These are phyloP conservation scores for Pterulicium gracile DNA, from an alignment of 1,284 basidiomycete species.

Conservation along the genomic window DNA sequence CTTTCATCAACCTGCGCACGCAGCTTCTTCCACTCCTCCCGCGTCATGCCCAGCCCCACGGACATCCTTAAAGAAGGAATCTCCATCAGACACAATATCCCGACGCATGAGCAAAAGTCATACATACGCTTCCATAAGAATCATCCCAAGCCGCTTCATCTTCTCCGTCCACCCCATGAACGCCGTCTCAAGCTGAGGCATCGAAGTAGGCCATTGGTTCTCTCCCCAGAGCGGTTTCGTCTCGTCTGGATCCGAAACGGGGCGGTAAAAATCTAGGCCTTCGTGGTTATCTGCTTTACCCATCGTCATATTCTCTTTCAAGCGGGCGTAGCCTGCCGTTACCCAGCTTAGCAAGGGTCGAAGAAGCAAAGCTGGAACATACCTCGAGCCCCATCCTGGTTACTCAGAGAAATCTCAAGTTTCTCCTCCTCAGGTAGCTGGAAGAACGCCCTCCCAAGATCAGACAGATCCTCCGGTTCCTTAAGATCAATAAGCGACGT, in stretches of 20 bases:
- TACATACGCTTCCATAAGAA: constrained; percentile 75
- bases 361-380: constrained; percentile 10
- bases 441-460: constrained; percentile 66
- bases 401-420: constrained; percentile 50
- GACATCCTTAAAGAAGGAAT: constrained; percentile 50
- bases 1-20: constrained; percentile 61
- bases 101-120: constrained; percentile 9
- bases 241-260: constrained; percentile 59
- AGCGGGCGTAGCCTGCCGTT: constrained; percentile 48
- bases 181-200: constrained; percentile 46
- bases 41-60: constrained; percentile 60
- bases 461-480: constrained; percentile 57
- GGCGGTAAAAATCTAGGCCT: constrained; percentile 72
- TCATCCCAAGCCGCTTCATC: constrained; percentile 70
- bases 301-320: constrained; percentile 78
- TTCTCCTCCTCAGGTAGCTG: constrained; percentile 60
- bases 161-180: constrained; percentile 69
- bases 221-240: constrained; percentile 63
- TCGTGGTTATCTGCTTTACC: constrained; percentile 82
- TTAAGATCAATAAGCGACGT: constrained; percentile 39
- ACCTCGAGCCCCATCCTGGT: constrained; percentile 72
- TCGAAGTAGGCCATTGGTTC: constrained; percentile 66
- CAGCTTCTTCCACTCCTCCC: constrained; percentile 60
- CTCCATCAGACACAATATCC: constrained; percentile 3
- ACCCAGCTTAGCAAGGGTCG: neutral